Evolutionary conservation across 108 stramenopile species (phyloP).

Genomic region (Pseudonitzschia pungens): DNA sequence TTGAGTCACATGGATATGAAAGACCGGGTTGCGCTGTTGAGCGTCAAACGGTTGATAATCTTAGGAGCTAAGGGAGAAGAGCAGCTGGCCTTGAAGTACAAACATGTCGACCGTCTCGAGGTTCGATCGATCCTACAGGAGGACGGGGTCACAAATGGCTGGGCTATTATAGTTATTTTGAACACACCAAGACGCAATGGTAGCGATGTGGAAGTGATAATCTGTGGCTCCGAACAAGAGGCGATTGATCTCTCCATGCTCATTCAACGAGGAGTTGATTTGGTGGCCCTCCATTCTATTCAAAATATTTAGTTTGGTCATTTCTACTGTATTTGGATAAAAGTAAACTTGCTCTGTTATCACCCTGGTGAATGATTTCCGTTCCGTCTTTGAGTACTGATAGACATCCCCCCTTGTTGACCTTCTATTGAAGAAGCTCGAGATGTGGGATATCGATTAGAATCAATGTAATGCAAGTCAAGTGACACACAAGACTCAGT

Average conservation of each 20-base stretch:
- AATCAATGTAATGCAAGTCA: no score
- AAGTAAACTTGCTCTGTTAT: no score
- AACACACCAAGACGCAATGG: constrained; percentile 51
- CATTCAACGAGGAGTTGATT: constrained; percentile 43
- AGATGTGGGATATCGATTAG: no score
- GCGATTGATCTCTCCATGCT: constrained; percentile 41
- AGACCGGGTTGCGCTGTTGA: constrained; percentile 59
- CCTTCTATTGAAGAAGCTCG: no score
- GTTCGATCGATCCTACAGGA: constrained; percentile 39
- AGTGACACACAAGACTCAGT: no score
- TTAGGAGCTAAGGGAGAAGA: constrained; percentile 66
- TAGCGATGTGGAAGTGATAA: constrained; percentile 58
- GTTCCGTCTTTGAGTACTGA: no score
- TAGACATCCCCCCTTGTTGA: no score
- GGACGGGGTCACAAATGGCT: constrained; percentile 30
- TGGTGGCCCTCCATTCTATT: constrained; percentile 10
- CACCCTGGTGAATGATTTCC: no score
- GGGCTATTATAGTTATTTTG: constrained; percentile 54
- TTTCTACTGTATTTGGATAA: no score
- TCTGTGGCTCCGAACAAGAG: constrained; percentile 39
- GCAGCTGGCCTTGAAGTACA: constrained; percentile 49
- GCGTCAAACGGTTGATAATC: constrained; percentile 54
- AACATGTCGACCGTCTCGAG: constrained; percentile 51
- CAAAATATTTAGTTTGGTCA: background rate
- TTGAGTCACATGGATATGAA: constrained; percentile 69